Percentiles rank a stretch among this genome's conserved stretches.
Evolutionary conservation across 2,329 filamentous ascomycete genomes (phyloP).

Genomic region (Fusarium floridanum): DNA sequence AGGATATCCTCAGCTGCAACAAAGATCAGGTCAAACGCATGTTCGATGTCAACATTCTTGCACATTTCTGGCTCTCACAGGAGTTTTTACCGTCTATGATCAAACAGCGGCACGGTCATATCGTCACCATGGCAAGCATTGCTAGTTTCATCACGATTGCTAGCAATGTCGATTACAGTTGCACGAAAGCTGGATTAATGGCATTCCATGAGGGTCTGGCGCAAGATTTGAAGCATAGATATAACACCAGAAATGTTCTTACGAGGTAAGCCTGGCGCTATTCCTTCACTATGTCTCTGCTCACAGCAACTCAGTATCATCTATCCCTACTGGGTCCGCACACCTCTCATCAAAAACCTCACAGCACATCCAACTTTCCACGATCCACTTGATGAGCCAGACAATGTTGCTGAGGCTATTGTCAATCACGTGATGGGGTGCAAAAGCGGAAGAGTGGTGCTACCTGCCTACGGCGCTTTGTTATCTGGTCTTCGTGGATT

Average conservation of each 20-base stretch:
- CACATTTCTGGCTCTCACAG: conserved; percentile 71
- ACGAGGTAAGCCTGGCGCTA: conserved; percentile 57
- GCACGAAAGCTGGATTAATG: conserved; percentile 71
- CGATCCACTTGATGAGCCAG: conserved; percentile 24
- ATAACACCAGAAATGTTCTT: conserved; percentile 69
- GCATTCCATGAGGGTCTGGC: conserved; percentile 73
- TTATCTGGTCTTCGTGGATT: conserved; percentile 20
- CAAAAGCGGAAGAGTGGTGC: conserved; percentile 56
- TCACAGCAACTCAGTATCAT: conserved; percentile 53
- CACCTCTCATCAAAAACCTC: conserved; percentile 33
- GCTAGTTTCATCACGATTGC: conserved; percentile 70
- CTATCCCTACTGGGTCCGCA: conserved; percentile 57
- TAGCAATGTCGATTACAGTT: conserved; percentile 72
- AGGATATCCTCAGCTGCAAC: conserved; percentile 3
- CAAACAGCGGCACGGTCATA: conserved; percentile 71
- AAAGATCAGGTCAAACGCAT: conserved; percentile 5
- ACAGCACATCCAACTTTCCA: conserved; percentile 38
- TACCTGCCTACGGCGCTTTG: conserved; percentile 47
- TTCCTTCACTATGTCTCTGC: background rate
- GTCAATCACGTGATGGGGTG: conserved; percentile 57
- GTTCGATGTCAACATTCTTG: conserved; percentile 73
- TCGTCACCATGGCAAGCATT: conserved; percentile 75
- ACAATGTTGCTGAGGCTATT: conserved; percentile 55
- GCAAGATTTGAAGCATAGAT: conserved; percentile 66
- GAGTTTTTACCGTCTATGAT: conserved; percentile 75